phyloP scores from a whole-genome alignment of 2,329 filamentous ascomycete species.

The Verticillium alfalfae region DNA sequence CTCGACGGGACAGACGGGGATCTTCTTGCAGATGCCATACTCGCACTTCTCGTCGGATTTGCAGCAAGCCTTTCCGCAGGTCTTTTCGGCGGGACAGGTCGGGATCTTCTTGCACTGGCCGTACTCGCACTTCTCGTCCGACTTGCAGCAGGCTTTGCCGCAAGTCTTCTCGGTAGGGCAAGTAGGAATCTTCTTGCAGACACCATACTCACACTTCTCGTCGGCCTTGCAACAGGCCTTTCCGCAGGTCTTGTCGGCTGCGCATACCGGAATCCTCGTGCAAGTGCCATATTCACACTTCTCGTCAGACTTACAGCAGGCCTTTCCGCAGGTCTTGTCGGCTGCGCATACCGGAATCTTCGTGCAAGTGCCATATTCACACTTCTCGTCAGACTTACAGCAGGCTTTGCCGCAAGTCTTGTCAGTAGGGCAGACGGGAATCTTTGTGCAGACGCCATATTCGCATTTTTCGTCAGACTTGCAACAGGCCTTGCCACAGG shows the following conservation, averaged over 20 bases:
- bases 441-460: neutral
- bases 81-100: neutral
- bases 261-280: neutral
- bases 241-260: neutral
- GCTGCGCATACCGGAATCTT: neutral
- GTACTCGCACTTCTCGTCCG: neutral
- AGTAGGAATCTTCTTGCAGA: neutral
- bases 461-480: neutral
- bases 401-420: neutral
- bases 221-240: neutral
- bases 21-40: neutral
- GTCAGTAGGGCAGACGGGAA: neutral
- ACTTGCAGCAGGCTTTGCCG: neutral
- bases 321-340: neutral
- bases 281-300: neutral
- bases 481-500: neutral
- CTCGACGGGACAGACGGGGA: neutral
- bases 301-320: neutral
- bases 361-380: neutral
- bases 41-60: neutral
- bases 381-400: neutral
- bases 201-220: neutral
- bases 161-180: neutral
- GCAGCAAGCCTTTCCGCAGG: neutral
- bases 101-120: conserved; percentile 1